phyloP scores from a whole-genome alignment of 2,329 filamentous ascomycete species.

The Ascochyta clinopodiicola region DNA sequence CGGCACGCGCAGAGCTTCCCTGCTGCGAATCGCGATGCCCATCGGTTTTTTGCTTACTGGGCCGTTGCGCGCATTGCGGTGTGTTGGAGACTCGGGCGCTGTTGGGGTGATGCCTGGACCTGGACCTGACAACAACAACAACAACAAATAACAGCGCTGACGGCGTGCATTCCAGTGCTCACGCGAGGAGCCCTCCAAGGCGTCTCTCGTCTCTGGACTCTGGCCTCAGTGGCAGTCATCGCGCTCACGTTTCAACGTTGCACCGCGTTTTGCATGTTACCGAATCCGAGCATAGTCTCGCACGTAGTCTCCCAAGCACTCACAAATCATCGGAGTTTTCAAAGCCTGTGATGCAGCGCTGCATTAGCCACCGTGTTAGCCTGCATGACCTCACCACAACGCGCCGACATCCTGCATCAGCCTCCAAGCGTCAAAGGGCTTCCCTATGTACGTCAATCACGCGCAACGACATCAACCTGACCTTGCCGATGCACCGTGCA shows the following conservation, averaged over 20 bases:
- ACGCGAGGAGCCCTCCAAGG: slow-evolving; percentile 4
- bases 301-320: neutral
- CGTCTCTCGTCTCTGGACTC: neutral
- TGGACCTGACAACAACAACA: neutral
- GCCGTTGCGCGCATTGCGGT: neutral
- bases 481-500: neutral
- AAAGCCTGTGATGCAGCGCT: slow-evolving; percentile 19
- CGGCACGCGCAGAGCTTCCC: slow-evolving; percentile 7
- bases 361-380: slow-evolving; percentile 23
- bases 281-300: slow-evolving; percentile 4
- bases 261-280: slow-evolving; percentile 11
- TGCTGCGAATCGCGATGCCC: slow-evolving; percentile 3
- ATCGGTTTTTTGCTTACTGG: neutral
- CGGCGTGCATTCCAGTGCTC: slow-evolving; percentile 8
- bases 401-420: slow-evolving; percentile 19
- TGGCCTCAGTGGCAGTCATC: neutral
- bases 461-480: neutral
- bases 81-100: neutral
- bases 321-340: slow-evolving; percentile 1
- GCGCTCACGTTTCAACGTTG: slow-evolving; percentile 17
- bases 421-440: slow-evolving; percentile 4
- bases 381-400: slow-evolving; percentile 32
- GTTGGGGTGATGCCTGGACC: neutral
- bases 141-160: neutral
- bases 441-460: slow-evolving; percentile 13